phyloP scores from a whole-genome alignment of 2,329 filamentous ascomycete species.

The Lecanicillium sp. region DNA sequence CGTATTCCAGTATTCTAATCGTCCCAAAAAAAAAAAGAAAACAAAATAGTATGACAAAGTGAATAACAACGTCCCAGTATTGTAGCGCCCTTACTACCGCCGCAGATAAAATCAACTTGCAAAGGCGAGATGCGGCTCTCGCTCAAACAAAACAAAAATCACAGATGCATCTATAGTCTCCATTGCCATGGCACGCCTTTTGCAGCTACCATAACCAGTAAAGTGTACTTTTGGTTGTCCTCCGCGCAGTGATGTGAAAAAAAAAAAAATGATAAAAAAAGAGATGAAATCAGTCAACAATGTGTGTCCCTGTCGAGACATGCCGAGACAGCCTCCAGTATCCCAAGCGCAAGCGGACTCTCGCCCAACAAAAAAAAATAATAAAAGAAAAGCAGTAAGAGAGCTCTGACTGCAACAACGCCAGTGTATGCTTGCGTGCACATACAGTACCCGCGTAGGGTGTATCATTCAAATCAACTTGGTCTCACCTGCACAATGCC shows the following conservation, averaged over 20 bases:
- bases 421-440: conserved; percentile 3
- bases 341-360: conserved; percentile 1
- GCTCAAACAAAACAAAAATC: neutral
- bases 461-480: neutral
- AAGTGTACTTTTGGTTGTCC: conserved; percentile 5
- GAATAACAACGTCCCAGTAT: neutral
- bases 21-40: too few relatives aligned
- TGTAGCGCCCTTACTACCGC: neutral
- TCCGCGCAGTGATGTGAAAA: neutral
- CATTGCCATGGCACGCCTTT: neutral
- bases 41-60: conserved; percentile 1
- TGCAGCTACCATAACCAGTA: neutral
- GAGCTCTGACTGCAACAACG: neutral
- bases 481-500: conserved; percentile 1
- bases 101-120: neutral
- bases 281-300: neutral
- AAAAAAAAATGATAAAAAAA: neutral
- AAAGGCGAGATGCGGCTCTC: too few relatives aligned
- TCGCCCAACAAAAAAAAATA: conserved; percentile 10
- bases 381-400: conserved; percentile 14
- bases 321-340: neutral
- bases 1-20: neutral
- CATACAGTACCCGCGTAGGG: neutral
- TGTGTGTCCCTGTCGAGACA: neutral
- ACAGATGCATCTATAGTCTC: neutral